Conservation (phyloP, 805 yeast genomes). For the Tetrapisispora iriomotensis region DNA sequence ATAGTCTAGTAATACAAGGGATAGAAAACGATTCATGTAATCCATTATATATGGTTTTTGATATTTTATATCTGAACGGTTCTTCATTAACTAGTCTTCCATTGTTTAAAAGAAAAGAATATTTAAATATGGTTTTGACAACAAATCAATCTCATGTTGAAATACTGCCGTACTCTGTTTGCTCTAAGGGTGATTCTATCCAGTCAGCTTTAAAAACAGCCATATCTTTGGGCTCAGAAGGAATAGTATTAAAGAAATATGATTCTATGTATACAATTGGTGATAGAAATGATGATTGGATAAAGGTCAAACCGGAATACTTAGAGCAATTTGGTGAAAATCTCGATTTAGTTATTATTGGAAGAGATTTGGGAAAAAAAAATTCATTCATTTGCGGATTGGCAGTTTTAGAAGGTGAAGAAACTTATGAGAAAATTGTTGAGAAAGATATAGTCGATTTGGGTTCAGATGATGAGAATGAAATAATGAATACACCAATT, state of each 20-base stretch:
- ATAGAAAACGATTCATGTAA: conserved; percentile 32
- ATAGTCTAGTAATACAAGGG: conserved; percentile 37
- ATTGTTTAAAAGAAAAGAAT: conserved; percentile 45
- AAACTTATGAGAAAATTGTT: conserved; percentile 4
- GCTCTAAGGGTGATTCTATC: conserved; percentile 42
- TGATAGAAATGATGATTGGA: conserved; percentile 60
- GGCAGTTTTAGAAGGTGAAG: conserved; percentile 34
- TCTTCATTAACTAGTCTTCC: conserved; percentile 45
- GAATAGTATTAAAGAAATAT: conserved; percentile 65
- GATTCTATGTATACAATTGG: conserved; percentile 50
- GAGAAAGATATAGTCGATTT: conserved; percentile 1
- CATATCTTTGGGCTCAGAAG: conserved; percentile 62
- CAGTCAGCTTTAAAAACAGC: conserved; percentile 46
- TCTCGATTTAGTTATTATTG: conserved; percentile 70
- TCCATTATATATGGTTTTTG: conserved; percentile 62
- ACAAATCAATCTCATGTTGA: conserved; percentile 39
- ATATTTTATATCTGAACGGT: conserved; percentile 63
- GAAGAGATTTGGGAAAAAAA: conserved; percentile 65
- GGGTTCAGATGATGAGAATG: not conserved
- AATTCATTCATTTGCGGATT: conserved; percentile 66
- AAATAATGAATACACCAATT: not conserved
- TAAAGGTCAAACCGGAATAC: conserved; percentile 87
- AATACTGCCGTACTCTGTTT: conserved; percentile 34
- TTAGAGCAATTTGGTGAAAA: conserved; percentile 79
- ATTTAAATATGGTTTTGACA: conserved; percentile 37